Base-by-base conservation (phyloP, 495 filamentous ascomycete genomes). In the Neurospora sp. region DNA sequence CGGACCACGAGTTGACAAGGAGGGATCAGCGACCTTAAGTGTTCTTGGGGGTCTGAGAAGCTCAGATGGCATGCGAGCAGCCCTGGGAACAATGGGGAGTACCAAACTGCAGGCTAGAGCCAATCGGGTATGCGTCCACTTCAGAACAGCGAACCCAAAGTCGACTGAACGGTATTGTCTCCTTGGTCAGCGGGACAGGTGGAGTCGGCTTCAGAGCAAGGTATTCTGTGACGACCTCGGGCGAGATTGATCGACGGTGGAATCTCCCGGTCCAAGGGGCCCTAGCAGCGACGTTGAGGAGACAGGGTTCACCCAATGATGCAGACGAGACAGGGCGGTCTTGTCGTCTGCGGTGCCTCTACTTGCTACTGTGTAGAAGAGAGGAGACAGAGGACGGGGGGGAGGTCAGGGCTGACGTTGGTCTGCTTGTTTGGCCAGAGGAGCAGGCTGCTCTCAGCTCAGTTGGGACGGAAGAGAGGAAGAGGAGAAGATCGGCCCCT, bases 1-100 rank as follows among this genome's bases (percentile, higher is more conserved):
- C 80, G 76, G 82, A 79, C 75, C 81, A 68, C 73, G 65, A 78
- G 78, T 81, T 80, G 76, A 74, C 80, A 78, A 87, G 86, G 87
- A 85, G 87, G 89, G 90, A 92, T 92, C 90, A 90, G 88, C 90
- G 88, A 86, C 87, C 88, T 91, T 92, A 91, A 89, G 89, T 91
- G 85, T 85, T 82, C 81, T 80, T 80, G 82, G 78, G 79, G 80
- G 79, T 79, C 73, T 78, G 76, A 78, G 75, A 77, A 76, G 74
- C 71, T 72, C 73, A 73, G 77, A 74, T 80, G 82, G 79, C 75
- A 80, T 82, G 79, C 77, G 78, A 78, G 77, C 72, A 80, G 78
- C 74, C 77, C 74, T 74, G 73, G 69, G 44, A 73, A 73, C 31
- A 71, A 73, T 74, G 73, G 73, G 53, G 76, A 72, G 70, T 69